phyloP scores from a whole-genome alignment of 2,329 filamentous ascomycete genomes.

The Xylariomycetidae sp. region DNA sequence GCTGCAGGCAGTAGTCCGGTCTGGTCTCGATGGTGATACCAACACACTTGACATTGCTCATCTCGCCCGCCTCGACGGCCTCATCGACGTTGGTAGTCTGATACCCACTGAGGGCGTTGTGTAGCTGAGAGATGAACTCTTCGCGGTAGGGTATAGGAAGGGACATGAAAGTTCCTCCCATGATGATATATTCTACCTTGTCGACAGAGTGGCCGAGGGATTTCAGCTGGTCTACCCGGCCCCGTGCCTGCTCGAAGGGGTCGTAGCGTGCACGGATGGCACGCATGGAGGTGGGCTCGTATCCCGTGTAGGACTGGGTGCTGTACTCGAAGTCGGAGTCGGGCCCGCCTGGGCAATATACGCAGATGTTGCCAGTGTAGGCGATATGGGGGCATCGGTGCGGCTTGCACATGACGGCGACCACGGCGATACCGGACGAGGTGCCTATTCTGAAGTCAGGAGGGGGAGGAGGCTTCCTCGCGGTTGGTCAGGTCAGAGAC shows the following conservation, averaged over 20 bases:
- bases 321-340: conserved; percentile 99
- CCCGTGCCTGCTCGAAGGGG: conserved; percentile 94
- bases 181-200: conserved; percentile 99
- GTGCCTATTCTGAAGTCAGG: conserved; percentile 40
- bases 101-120: conserved; percentile 95
- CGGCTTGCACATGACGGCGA: conserved; percentile 99
- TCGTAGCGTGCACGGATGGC: conserved; percentile 96
- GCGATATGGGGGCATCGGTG: conserved; percentile 97
- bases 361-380: conserved; percentile 98
- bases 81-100: conserved; percentile 93
- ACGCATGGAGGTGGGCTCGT: conserved; percentile 97
- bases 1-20: conserved; percentile 93
- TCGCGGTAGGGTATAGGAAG: conserved; percentile 84
- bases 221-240: conserved; percentile 94
- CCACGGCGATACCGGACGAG: conserved; percentile 93
- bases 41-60: conserved; percentile 96
- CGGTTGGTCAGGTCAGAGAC: not conserved
- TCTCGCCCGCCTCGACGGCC: conserved; percentile 87
- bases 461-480: too few relatives aligned
- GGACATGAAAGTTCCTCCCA: conserved; percentile 99
- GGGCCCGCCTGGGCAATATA: conserved; percentile 95
- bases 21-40: conserved; percentile 98
- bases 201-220: conserved; percentile 94
- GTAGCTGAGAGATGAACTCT: conserved; percentile 89
- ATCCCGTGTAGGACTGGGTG: conserved; percentile 97